Percentiles rank a stretch among this genome's conserved stretches.
These are phyloP conservation scores for Lentinus tigrinus DNA, from an alignment of 768 basidiomycete species.

Conservation along the genomic window DNA sequence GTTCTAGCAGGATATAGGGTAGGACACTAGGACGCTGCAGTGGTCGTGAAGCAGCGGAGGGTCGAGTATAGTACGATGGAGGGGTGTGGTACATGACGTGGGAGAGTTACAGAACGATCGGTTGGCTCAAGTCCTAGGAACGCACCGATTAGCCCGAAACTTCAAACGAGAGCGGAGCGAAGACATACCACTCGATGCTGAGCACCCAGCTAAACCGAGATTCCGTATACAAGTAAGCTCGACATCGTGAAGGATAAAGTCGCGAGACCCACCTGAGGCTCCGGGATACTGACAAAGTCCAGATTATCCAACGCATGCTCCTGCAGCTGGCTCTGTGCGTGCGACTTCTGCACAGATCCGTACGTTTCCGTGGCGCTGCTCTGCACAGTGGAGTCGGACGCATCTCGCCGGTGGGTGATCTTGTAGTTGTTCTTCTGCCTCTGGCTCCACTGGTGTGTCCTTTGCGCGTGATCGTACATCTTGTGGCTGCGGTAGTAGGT, in stretches of 20 bases:
- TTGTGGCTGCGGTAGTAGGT: background rate
- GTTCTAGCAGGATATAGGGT: too few relatives aligned
- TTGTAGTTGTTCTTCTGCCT: constrained; percentile 4
- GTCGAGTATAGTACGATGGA: too few relatives aligned
- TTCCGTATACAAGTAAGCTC: too few relatives aligned
- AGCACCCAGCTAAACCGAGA: background rate
- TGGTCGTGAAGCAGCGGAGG: too few relatives aligned
- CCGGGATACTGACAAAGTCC: constrained; percentile 7
- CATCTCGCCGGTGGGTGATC: background rate
- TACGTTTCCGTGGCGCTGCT: background rate
- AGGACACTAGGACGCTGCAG: too few relatives aligned
- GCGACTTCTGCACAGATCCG: background rate
- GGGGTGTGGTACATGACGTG: too few relatives aligned
- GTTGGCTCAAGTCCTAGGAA: background rate
- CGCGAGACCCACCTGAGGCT: constrained; percentile 5
- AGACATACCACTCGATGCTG: background rate
- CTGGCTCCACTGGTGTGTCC: constrained; percentile 4
- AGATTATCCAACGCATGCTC: background rate
- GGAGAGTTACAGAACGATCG: background rate
- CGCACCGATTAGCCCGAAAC: background rate
- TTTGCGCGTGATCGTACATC: constrained; percentile 5
- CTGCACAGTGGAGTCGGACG: background rate
- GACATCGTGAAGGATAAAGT: background rate
- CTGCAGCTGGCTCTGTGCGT: background rate
- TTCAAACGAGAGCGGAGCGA: too few relatives aligned